Base-by-base conservation (phyloP, 2,329 filamentous ascomycete species). In the Fusarium sp. region DNA sequence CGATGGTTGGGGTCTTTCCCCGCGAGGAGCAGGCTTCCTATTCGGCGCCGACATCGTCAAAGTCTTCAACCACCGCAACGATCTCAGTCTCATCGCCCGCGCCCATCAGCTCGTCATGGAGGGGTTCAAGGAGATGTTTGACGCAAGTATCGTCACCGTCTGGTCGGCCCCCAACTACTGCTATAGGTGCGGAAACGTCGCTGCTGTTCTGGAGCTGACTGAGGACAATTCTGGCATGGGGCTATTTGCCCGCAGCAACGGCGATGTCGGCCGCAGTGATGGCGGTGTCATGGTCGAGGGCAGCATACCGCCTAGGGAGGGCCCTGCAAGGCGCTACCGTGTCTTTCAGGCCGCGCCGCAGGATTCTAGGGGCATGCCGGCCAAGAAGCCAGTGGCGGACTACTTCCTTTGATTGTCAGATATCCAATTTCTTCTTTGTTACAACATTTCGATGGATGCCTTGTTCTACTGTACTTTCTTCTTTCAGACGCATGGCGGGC, bases 91-190 rank as follows among this genome's bases (percentile, higher is more conserved):
- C 57, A 96, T 99, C 70, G 96, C 95, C 16, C 89, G 96, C 60
- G 96, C 96, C 1, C 96, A 99, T 78, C 96, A 99, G 79, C 89
- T 99, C 20, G 96, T 99, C 70, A 99, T 98, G 96, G 96, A 99
- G 79, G 96, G 96, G 0, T 99, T 97, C 81, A 98, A 98, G 82
- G 96, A 98, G 79, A 98, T 98, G 94, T 99, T 98, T 76, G 93
- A 97, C 77, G 91, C 90, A 13, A 93, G 90, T 51, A 97, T 99
- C 69, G 96, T 98, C 42, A 99, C 96, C 0, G 96, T 99, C n/a
- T 99, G 96, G 95, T 96, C 92, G 0, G 94, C 94, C 9, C 94
- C 94, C 1, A 97, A 97, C 79, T 97, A 97, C 83, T 97, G 94
- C 82, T 97, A 97, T 81, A 89, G 93, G 69, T 97, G 94, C 76